Evolutionary conservation across 75 land plant species (phyloP), one percentile per base, ranked within the genome.

Genomic region (Picea glauca): DNA sequence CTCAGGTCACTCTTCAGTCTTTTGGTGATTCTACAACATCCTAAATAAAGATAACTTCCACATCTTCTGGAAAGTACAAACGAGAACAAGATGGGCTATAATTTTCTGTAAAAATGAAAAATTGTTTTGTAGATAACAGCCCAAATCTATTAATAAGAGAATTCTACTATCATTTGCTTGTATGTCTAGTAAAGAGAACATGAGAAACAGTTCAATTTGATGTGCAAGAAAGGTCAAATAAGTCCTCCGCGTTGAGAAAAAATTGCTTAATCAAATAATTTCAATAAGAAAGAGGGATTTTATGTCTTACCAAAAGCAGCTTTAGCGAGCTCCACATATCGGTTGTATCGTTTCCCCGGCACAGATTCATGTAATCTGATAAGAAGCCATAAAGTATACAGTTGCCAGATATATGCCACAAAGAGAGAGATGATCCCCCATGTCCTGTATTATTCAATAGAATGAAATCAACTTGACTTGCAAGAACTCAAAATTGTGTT

Each of bases 331-430:
- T 90, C 85, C 26, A 89, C 46, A 70, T 94, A 96, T 76, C 95
- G 64, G 77, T 89, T 84, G 80, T 88, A 89, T 0, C 99, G 91
- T 58, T 84, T 83, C 0, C 99, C 98, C 2, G 90, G 90, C 3
- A 79, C 78, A 13, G 93, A 82, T 89, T 96, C 99, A 80, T 96
- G 99, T 4, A 96, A 90, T 77, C 85, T 85, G 1, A 87, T 88
- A 7, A 96, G 84, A 11, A 93, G 58, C 86, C 91, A 92, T 4
- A 88, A 62, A 12, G 99, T 96, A 81, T 96, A 96, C 57, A 92
- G 90, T 83, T 96, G 99, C 99, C 99, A 96, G 13, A 91, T 73
- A 80, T 88, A 96, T 4, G 89, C 93, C 50, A 81, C 20, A 2
- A 87, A 60, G 77, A 96, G 79, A 64, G 72, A 72, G 23, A 88